Evolutionary conservation across 371 early-diverging fungal species (phyloP).

Genomic region (Haplosporangium sp.): DNA sequence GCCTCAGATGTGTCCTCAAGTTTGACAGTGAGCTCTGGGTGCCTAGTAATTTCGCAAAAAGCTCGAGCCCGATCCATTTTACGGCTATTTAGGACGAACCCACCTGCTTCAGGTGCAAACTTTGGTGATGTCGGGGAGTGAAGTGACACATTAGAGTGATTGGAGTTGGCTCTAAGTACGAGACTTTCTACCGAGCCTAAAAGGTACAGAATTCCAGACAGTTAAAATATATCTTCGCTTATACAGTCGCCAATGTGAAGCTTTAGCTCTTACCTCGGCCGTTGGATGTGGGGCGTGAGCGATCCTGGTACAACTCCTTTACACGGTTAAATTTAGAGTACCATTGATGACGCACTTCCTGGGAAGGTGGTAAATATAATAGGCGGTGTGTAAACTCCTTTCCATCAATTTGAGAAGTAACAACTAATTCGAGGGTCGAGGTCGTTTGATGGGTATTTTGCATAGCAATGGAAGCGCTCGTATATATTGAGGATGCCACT

Average conservation of each 20-base stretch:
- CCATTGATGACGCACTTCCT: slow-evolving; percentile 49
- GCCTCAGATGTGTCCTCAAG: slow-evolving; percentile 15
- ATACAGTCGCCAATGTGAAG: background rate
- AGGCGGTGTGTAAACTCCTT: slow-evolving; percentile 41
- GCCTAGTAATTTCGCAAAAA: slow-evolving; percentile 62
- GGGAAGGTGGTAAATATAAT: slow-evolving; percentile 44
- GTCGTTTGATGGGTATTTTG: slow-evolving; percentile 30
- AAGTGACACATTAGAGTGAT: slow-evolving; percentile 24
- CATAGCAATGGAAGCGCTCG: slow-evolving; percentile 3
- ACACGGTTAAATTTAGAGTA: slow-evolving; percentile 42
- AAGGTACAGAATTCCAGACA: background rate
- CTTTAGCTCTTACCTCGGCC: slow-evolving; percentile 20
- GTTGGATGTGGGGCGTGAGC: slow-evolving; percentile 6
- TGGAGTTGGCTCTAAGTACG: slow-evolving; percentile 14
- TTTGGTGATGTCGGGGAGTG: slow-evolving; percentile 32
- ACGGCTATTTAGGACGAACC: slow-evolving; percentile 13
- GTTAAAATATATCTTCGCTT: background rate
- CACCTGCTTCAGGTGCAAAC: background rate
- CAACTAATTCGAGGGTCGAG: slow-evolving; percentile 35
- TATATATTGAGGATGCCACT: slow-evolving; percentile 56
- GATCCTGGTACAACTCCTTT: slow-evolving; percentile 27
- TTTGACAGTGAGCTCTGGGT: slow-evolving; percentile 63
- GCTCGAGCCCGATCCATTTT: slow-evolving; percentile 53
- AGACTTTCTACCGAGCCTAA: slow-evolving; percentile 31
- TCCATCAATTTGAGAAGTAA: slow-evolving; percentile 39